Evolutionary conservation across 768 basidiomycete species (phyloP), one percentile per base, ranked within the genome.

Genomic region (Dacryopinax primogenitus): DNA sequence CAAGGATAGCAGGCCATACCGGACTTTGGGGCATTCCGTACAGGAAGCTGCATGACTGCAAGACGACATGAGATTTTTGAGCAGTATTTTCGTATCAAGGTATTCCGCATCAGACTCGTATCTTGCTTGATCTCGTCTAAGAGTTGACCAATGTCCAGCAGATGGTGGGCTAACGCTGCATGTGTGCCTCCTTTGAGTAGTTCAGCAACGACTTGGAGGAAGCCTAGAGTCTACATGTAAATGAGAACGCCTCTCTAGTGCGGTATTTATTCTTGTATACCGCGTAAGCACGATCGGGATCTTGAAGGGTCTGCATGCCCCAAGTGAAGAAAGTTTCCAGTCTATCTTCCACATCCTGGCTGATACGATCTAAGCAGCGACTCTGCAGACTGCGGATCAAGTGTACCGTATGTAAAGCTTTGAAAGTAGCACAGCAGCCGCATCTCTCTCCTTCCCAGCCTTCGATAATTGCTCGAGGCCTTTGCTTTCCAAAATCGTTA

Each of bases 371-470:
- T 34, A 23, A 34, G 33, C 51, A 34, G 21, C 36, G 1, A 3
- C 1, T 33, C 23, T 30, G 0, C 26, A 6, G 15, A 47, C 37
- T 28, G 36, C 70, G 4, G 33, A 70, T n/a, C 33, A 32, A 12
- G 66, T 51, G 41, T 74, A 87, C 86, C 94, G 84, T 70, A 84
- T 84, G 72, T 89, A 96, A 33, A 94, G 76, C 37, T 86, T 81
- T 1, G 92, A 85, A 4, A 97, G 79, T n/a, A 95, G 76, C 11
- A 90, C 73, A 0, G 88, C 87, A 33, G 91, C 89, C 33, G 83
- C 87, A 44, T 92, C 89, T 6, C 92, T 82, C 71, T 96, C 94
- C 65, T 94, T 77, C 0, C 95, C 93, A 13, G 90, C 83, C 44
- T 79, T 83, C 2, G 73, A 73, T 9, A 94, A 77, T 69, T 84